Base-by-base conservation (phyloP, 148 eudicot genomes). In the Fagopyrum esculentum region DNA sequence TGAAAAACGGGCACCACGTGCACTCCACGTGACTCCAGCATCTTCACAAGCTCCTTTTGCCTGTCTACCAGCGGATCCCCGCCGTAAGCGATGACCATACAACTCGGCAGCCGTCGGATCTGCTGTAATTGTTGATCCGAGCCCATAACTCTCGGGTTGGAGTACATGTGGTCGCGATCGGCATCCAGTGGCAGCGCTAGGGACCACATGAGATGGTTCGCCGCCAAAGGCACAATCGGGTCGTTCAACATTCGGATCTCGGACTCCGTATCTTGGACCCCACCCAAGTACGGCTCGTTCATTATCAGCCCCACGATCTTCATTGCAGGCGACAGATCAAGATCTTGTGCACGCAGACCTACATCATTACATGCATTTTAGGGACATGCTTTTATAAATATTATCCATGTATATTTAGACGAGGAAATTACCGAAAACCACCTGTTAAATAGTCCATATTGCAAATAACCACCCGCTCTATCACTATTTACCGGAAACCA, bases 231-330 rank as follows among this genome's bases (percentile, higher is more conserved):
- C 6, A 85, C 50, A 79, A 88, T 64, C 68, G 13, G 73, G 73
- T 90, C 96, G 15, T 85, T 77, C 0, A 29, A 17, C 0, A 76
- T 7, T 45, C 75, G 75, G n/a, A 82, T 66, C 68, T 90, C 92
- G 13, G 94, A 85, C 13, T 80, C 80, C 0, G 88, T 80, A 57
- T 85, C 74, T 17, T 79, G 49, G n/a, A 75, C 77, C 78, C 91
- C 92, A 54, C 97, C 88, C 59, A 90, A 92, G 63, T 77, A 92
- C 0, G 92, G 82, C 80, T 89, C 90, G 77, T 90, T 90, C 75
- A 92, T 75, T 77, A 90, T 87, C 83, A 88, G 81, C 86, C 95
- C 97, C 70, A 49, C 80, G 71, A 92, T 90, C 79, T 84, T 88
- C 75, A 90, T 78, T 55, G 8, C 2, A 2, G 92, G 95, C 0